These are phyloP conservation scores for Acer saccharum DNA, from an alignment of 345 rosid genomes.

Conservation along the genomic window DNA sequence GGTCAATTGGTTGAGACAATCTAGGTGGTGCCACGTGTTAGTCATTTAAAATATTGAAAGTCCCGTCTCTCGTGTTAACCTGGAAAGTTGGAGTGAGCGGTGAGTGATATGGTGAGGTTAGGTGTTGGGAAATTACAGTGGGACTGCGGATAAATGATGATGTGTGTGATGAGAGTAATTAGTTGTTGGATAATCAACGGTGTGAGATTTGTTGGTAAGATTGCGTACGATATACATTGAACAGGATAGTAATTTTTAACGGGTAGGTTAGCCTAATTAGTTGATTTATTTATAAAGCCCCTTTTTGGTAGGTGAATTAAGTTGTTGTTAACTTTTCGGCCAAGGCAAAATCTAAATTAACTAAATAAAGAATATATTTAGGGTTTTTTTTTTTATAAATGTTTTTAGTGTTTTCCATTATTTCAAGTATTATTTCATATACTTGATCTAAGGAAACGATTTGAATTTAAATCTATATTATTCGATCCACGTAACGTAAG, in stretches of 20 bases:
- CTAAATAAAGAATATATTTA: neutral
- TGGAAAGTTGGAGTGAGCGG: neutral
- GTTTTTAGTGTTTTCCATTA: no score
- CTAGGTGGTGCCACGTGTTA: neutral
- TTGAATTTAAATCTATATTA: no score
- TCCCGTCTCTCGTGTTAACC: constrained; percentile 11
- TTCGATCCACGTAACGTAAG: no score
- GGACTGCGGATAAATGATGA: neutral
- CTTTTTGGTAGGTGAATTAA: neutral
- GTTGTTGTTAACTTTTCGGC: neutral
- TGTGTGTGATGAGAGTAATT: neutral
- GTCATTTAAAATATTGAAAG: neutral
- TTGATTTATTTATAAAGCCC: neutral
- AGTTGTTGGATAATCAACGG: neutral
- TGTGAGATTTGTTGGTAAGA: neutral
- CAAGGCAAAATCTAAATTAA: neutral
- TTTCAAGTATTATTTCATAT: no score
- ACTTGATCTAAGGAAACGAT: neutral
- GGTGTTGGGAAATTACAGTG: no score
- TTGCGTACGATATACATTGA: neutral
- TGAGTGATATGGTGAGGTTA: neutral
- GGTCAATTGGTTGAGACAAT: neutral
- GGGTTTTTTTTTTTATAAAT: neutral
- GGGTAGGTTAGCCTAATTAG: constrained; percentile 2
- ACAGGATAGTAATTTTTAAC: neutral